Evolutionary conservation across 2,329 filamentous ascomycete species (phyloP).

Genomic region (Diplodia sapinea): DNA sequence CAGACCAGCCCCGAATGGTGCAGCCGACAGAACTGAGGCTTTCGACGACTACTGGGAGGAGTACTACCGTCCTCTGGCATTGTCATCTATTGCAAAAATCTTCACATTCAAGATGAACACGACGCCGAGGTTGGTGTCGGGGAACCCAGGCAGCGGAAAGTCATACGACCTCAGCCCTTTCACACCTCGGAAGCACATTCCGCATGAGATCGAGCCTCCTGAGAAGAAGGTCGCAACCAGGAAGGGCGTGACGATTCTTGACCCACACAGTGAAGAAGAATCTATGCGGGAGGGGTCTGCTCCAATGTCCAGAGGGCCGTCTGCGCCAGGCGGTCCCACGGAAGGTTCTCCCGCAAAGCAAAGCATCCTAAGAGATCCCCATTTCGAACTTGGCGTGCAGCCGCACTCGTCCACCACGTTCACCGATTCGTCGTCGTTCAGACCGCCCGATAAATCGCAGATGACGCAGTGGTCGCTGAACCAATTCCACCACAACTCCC

Average conservation of each 20-base stretch:
- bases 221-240: conserved; percentile 64
- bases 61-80: conserved; percentile 86
- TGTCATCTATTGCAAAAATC: conserved; percentile 90
- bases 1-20: conserved; percentile 38
- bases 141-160: conserved; percentile 73
- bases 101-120: conserved; percentile 93
- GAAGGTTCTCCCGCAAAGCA: conserved; percentile 47
- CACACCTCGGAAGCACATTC: conserved; percentile 64
- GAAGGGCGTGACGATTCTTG: conserved; percentile 74
- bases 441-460: conserved; percentile 75
- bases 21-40: conserved; percentile 54
- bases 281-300: conserved; percentile 28
- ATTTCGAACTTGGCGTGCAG: conserved; percentile 43
- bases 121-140: conserved; percentile 80
- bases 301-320: conserved; percentile 33
- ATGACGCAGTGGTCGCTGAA: conserved; percentile 88
- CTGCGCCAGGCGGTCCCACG: conserved; percentile 32
- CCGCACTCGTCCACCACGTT: conserved; percentile 35
- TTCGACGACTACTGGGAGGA: conserved; percentile 98
- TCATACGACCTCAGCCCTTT: conserved; percentile 89
- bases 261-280: conserved; percentile 57
- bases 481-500: conserved; percentile 81
- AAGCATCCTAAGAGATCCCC: conserved; percentile 51
- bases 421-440: conserved; percentile 40
- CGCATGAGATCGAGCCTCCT: conserved; percentile 48